Evolutionary conservation across 2,329 filamentous ascomycete genomes (phyloP), one percentile per base, ranked within the genome.

Genomic region (Leptosphaerulina australis): DNA sequence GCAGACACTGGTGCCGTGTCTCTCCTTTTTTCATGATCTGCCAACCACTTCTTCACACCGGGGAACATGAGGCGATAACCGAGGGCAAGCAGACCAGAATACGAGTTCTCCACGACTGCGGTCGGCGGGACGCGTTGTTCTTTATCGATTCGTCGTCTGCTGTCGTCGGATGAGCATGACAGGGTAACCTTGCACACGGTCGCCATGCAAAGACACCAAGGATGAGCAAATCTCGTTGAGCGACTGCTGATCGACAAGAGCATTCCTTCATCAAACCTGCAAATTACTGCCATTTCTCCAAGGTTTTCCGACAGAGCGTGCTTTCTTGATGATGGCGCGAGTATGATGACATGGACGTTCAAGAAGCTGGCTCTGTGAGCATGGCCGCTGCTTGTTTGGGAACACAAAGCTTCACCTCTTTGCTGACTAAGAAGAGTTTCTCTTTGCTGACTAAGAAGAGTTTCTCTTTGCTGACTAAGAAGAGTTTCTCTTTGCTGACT

Each of bases 1-100:
- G 59, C 62, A 52, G 31, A 44, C 51, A 39, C 39, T 50, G 25
- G 44, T 55, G 54, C 46, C 44, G 47, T 50, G 47, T 21, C 28
- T 40, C 53, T 37, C 51, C 51, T 43, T 55, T 44, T 22, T 40
- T 35, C n/a, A 18, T 41, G 43, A 18, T 22, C 26, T 48, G 33
- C 38, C 2, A 20, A 26, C 22, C 17, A 36, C 33, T 33, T 15
- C 30, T 24, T 25, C 37, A 31, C 26, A 14, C 37, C 38, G 33
- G 33, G 45, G 39, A 43, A 44, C 53, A 21, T 48, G 11, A 50
- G 24, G 47, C 47, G 29, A 50, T 20, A 20, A 30, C 40, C 48
- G 35, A 44, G 25, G 35, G 35, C 45, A 47, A 48, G 41, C 49
- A 53, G 40, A 35, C 26, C 35, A 22, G 22, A 24, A 43, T 40